phyloP scores from a whole-genome alignment of 352 stramenopile species.

The Saprolegnia parasitica region DNA sequence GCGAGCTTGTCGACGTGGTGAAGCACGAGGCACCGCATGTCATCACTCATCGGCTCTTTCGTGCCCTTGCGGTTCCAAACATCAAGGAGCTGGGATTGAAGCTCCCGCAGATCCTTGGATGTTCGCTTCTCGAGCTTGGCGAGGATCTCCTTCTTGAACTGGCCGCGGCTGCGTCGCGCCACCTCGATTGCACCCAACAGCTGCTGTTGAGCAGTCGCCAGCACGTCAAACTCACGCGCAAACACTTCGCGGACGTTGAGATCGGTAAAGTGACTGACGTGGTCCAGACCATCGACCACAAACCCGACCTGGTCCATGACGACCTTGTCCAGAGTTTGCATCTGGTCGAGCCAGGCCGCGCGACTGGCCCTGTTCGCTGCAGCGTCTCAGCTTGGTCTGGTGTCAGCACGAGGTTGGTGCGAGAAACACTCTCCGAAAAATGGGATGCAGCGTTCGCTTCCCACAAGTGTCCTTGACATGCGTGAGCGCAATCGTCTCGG shows the following conservation, averaged over 20 bases:
- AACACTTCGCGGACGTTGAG: neutral
- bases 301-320: neutral
- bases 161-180: neutral
- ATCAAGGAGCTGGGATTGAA: no score
- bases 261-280: neutral
- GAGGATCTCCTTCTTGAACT: neutral
- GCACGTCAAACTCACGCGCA: neutral
- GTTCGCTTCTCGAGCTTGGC: neutral
- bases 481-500: neutral
- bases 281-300: neutral
- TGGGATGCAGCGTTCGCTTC: neutral
- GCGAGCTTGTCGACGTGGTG: no score
- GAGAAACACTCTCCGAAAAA: neutral
- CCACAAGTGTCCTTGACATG: neutral
- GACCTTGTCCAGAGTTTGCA: neutral
- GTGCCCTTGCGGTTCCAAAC: no score
- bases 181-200: neutral
- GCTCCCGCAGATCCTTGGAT: neutral
- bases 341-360: neutral
- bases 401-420: neutral
- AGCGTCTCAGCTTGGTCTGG: neutral
- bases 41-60: no score
- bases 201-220: neutral
- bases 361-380: neutral
- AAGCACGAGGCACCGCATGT: no score